Conservation (phyloP, 75 land plant species). For the Cupressus sempervirens region DNA sequence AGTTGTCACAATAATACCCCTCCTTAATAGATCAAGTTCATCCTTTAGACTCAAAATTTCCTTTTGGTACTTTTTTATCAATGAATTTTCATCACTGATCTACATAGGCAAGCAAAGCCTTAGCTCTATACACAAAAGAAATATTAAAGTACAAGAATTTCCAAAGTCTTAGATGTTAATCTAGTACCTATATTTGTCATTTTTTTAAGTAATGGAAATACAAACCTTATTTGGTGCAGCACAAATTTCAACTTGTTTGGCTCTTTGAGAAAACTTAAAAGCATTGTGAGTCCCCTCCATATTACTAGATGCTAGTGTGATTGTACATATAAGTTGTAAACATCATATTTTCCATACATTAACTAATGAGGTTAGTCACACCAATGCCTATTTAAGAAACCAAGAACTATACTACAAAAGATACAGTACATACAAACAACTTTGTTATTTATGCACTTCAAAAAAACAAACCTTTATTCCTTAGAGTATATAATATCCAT, state of each 20-base stretch:
- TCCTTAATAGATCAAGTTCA: conserved; percentile 74
- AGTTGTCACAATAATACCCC: conserved; percentile 56
- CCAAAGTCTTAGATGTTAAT: neutral
- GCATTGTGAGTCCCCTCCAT: conserved; percentile 89
- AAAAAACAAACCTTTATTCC: neutral
- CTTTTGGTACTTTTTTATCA: conserved; percentile 87
- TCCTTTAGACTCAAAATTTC: conserved; percentile 69
- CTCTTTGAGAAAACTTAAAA: conserved; percentile 84
- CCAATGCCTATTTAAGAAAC: neutral
- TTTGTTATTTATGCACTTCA: neutral
- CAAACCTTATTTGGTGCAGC: conserved; percentile 78
- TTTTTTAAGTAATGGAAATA: neutral
- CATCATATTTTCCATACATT: neutral
- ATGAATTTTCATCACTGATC: conserved; percentile 91
- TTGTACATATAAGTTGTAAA: conserved; percentile 84
- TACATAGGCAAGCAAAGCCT: conserved; percentile 20
- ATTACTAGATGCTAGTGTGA: conserved; percentile 90
- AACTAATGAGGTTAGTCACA: neutral
- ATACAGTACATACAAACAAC: neutral
- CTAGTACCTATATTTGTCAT: neutral
- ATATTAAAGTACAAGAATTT: neutral
- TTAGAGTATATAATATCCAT: neutral
- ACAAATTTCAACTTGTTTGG: conserved; percentile 78
- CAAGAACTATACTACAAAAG: neutral
- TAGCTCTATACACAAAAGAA: conserved; percentile 6